phyloP scores from a whole-genome alignment of 1,139 yeast species.

The Blastobotrys aristatus region DNA sequence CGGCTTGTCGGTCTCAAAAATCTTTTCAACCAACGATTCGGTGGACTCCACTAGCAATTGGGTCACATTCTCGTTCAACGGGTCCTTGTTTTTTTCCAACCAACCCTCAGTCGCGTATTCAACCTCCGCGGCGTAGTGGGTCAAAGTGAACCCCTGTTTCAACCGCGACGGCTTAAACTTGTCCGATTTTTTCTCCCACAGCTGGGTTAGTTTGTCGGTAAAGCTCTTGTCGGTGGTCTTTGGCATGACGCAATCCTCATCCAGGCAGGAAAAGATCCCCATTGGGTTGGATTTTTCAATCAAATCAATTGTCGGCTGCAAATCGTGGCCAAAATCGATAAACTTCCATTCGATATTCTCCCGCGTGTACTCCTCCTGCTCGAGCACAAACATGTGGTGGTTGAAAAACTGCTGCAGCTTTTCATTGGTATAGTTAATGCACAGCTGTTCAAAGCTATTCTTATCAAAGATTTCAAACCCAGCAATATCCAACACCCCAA shows the following conservation, averaged over 20 bases:
- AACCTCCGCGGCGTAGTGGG: conserved; percentile 94
- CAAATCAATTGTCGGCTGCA: conserved; percentile 90
- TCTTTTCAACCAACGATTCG: conserved; percentile 46
- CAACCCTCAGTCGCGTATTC: conserved; percentile 90
- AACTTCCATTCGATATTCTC: conserved; percentile 97
- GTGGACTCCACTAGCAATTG: conserved; percentile 52
- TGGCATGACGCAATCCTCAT: conserved; percentile 95
- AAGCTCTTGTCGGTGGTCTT: conserved; percentile 80
- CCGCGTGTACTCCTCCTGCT: conserved; percentile 89
- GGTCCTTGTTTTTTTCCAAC: conserved; percentile 94
- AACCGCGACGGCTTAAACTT: conserved; percentile 69
- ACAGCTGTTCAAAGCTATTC: conserved; percentile 92
- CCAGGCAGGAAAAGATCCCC: conserved; percentile 83
- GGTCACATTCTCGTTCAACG: conserved; percentile 72
- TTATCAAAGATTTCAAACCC: conserved; percentile 93
- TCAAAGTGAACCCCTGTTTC: conserved; percentile 56
- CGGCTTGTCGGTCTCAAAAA: conserved; percentile 38
- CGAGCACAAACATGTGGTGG: conserved; percentile 94
- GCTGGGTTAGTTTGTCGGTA: conserved; percentile 66
- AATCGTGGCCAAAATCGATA: conserved; percentile 93
- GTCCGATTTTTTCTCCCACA: conserved; percentile 53
- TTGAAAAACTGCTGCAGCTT: conserved; percentile 95
- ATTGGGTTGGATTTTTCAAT: conserved; percentile 73
- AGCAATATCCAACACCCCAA: conserved; percentile 94
- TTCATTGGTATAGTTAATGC: conserved; percentile 95